Evolutionary conservation across 345 rosid genomes (phyloP).

Genomic region (Turritis glabra): DNA sequence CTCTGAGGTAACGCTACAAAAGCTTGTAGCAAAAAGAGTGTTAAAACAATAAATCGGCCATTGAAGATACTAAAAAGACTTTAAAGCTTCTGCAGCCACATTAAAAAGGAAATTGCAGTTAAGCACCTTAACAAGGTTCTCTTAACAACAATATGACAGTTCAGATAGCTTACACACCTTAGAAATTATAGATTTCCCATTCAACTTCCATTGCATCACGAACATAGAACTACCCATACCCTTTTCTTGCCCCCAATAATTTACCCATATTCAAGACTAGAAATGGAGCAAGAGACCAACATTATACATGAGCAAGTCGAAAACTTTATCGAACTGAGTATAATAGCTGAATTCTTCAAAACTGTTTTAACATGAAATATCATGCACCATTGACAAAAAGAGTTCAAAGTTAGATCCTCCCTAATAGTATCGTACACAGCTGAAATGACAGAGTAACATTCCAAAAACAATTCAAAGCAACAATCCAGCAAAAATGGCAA

Average conservation of each 20-base stretch:
- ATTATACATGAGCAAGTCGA: neutral
- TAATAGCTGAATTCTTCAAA: neutral
- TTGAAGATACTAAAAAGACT: neutral
- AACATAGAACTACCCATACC: neutral
- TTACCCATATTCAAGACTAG: neutral
- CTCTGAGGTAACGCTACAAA: neutral
- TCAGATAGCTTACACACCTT: neutral
- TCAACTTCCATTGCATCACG: neutral
- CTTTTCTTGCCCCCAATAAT: neutral
- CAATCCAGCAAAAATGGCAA: neutral
- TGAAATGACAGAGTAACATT: neutral
- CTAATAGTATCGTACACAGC: neutral
- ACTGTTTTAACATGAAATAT: neutral
- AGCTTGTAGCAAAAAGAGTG: neutral
- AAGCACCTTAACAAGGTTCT: neutral
- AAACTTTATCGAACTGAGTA: neutral
- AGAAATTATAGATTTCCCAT: neutral
- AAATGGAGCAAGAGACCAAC: neutral
- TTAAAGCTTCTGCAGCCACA: neutral
- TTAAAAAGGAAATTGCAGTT: neutral
- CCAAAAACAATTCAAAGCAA: neutral
- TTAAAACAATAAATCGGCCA: neutral
- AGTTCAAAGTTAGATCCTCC: slow-evolving; percentile 8
- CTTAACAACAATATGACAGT: neutral
- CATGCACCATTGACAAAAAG: neutral